Conservation (phyloP, 2,329 filamentous ascomycete species). For the Sclerotinia nivalis region DNA sequence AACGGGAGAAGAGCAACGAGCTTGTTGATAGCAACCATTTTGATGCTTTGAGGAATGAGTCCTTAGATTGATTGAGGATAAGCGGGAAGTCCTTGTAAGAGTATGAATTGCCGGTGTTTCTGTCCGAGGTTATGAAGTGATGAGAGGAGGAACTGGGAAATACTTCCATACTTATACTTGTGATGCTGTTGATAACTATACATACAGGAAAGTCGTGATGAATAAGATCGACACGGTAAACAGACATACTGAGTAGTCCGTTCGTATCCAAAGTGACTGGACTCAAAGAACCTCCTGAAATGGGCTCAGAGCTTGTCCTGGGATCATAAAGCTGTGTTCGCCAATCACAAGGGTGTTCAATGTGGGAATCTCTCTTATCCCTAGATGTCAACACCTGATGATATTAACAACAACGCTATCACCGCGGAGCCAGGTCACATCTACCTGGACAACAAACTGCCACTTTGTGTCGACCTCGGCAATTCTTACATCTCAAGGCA, state of each 20-base stretch:
- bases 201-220: neutral
- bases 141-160: neutral
- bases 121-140: neutral
- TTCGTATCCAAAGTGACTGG: too few relatives aligned
- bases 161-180: neutral
- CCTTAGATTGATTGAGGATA: neutral
- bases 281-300: too few relatives aligned
- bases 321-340: too few relatives aligned
- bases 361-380: too few relatives aligned
- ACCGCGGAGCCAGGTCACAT: too few relatives aligned
- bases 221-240: neutral
- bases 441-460: neutral
- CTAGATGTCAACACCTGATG: too few relatives aligned
- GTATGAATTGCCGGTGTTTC: neutral
- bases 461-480: neutral
- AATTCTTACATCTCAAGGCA: neutral
- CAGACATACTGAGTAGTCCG: neutral
- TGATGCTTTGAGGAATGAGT: neutral
- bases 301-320: too few relatives aligned
- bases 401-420: too few relatives aligned
- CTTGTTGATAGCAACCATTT: slow-evolving; percentile 14
- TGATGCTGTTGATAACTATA: neutral
- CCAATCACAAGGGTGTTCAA: too few relatives aligned
- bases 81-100: neutral
- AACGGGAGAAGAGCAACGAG: slow-evolving; percentile 10